These are phyloP conservation scores for Plasmodium malariae DNA, from an alignment of 169 alveolate species.

Conservation along the genomic window DNA sequence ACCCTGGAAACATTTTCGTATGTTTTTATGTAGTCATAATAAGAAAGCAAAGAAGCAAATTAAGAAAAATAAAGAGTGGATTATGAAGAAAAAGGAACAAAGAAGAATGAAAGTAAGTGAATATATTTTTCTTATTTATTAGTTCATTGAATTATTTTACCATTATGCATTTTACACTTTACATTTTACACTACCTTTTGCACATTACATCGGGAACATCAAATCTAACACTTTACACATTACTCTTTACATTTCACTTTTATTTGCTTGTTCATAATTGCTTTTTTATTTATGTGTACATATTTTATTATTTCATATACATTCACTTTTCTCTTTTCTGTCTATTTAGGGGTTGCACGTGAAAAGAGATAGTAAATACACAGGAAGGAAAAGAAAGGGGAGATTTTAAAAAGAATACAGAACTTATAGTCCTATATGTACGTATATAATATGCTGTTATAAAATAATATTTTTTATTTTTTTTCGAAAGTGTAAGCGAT, in stretches of 20 bases:
- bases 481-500: not conserved
- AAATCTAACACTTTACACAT: no score
- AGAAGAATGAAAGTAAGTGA: conserved; percentile 89
- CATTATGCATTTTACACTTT: not conserved
- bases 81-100: conserved; percentile 94
- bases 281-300: not conserved
- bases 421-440: conserved; percentile 2
- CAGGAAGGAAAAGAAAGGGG: conserved; percentile 94
- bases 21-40: conserved; percentile 30
- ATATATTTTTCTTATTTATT: not conserved
- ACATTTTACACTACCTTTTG: no score
- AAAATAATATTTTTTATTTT: conserved; percentile 10
- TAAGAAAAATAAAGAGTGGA: conserved; percentile 88
- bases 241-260: no score
- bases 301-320: not conserved
- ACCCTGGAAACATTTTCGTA: not conserved
- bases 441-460: conserved; percentile 3
- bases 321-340: conserved; percentile 12
- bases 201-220: no score
- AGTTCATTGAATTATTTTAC: not conserved
- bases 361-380: conserved; percentile 95
- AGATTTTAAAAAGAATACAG: conserved; percentile 76
- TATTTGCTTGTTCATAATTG: conserved; percentile 8
- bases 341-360: conserved; percentile 90
- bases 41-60: conserved; percentile 78